Conservation (phyloP, 2,329 filamentous ascomycete genomes). For the Fusarium scirpi region DNA sequence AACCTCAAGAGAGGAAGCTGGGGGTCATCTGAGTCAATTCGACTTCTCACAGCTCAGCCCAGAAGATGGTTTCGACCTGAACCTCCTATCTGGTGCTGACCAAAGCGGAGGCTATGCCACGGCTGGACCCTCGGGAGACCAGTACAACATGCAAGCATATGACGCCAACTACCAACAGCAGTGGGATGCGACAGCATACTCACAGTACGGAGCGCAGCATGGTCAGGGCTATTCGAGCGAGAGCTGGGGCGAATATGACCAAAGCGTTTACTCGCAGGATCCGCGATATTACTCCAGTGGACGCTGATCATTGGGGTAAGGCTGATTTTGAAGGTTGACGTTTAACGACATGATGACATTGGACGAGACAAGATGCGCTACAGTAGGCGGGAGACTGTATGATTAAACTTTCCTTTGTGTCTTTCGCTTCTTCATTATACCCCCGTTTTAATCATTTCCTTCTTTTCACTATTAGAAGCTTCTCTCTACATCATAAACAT, state of each 20-base stretch:
- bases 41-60: conserved; percentile 48
- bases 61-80: conserved; percentile 50
- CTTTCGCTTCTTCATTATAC: conserved; percentile 26
- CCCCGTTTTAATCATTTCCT: conserved; percentile 32
- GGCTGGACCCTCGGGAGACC: conserved; percentile 35
- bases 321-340: conserved; percentile 19
- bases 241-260: conserved; percentile 41
- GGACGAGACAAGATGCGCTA: neutral
- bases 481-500: neutral
- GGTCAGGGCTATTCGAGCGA: conserved; percentile 35
- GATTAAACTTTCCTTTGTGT: conserved; percentile 9
- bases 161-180: conserved; percentile 32
- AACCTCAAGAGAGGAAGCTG: conserved; percentile 37
- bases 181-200: conserved; percentile 34
- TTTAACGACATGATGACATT: conserved; percentile 36
- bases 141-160: conserved; percentile 32
- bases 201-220: conserved; percentile 39
- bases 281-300: conserved; percentile 32
- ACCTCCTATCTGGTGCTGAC: conserved; percentile 39
- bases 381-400: conserved; percentile 26
- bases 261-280: conserved; percentile 40
- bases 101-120: conserved; percentile 43
- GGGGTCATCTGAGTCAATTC: conserved; percentile 44
- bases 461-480: conserved; percentile 12
- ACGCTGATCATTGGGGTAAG: conserved; percentile 24